Evolutionary conservation across 2,329 filamentous ascomycete species (phyloP).

Genomic region (Fusarium denticulatum): DNA sequence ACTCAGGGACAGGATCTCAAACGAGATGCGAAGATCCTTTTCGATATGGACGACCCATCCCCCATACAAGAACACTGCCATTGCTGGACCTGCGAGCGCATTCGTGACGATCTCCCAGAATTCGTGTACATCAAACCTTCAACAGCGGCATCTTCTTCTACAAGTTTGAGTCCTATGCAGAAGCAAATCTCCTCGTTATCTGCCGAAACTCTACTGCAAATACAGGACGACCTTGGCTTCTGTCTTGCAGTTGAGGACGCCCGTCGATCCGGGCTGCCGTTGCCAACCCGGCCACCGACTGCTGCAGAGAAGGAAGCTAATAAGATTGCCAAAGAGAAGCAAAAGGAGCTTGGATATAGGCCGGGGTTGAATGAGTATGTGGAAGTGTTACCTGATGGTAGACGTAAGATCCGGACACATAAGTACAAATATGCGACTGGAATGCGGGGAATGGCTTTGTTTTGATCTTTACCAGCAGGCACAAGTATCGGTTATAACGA

Average conservation of each 20-base stretch:
- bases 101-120: conserved; percentile 13
- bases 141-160: neutral
- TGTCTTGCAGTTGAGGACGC: conserved; percentile 14
- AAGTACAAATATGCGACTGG: neutral
- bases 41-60: neutral
- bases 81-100: conserved; percentile 28
- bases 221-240: conserved; percentile 29
- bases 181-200: conserved; percentile 9
- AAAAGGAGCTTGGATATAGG: conserved; percentile 23
- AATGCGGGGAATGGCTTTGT: neutral
- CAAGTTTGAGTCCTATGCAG: neutral
- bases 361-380: conserved; percentile 21
- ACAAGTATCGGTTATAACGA: too few relatives aligned
- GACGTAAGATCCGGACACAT: conserved; percentile 16
- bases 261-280: neutral
- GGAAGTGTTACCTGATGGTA: conserved; percentile 22
- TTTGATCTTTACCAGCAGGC: neutral
- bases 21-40: neutral
- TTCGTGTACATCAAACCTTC: conserved; percentile 1
- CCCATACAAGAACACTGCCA: neutral
- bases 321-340: neutral
- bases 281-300: conserved; percentile 17
- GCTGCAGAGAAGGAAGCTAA: conserved; percentile 8
- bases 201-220: conserved; percentile 9
- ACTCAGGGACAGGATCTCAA: neutral